These are phyloP conservation scores for Nepenthes mirabilis DNA, from an alignment of 148 eudicot species.

Conservation along the genomic window DNA sequence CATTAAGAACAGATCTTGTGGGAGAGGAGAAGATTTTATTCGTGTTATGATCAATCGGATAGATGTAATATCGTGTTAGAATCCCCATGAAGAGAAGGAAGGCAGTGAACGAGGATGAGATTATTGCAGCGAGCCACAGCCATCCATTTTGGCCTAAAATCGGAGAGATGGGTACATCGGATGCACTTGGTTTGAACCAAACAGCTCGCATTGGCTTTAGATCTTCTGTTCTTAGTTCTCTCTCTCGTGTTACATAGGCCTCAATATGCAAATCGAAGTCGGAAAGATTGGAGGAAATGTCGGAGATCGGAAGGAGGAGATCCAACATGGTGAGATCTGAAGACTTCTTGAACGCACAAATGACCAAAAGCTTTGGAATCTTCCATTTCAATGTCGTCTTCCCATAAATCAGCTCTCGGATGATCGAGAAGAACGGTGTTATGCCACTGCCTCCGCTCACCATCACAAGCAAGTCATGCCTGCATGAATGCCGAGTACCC, in stretches of 20 bases:
- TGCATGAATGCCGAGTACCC: constrained; percentile 11
- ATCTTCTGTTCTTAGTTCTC: constrained; percentile 15
- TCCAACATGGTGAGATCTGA: constrained; percentile 54
- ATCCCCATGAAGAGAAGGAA: constrained; percentile 60
- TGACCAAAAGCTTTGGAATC: constrained; percentile 48
- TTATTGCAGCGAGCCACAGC: constrained; percentile 72
- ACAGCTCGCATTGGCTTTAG: constrained; percentile 17
- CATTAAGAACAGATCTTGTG: constrained; percentile 22
- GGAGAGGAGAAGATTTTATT: constrained; percentile 25
- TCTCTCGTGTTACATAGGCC: constrained; percentile 73
- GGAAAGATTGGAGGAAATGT: constrained; percentile 18
- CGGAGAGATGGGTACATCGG: constrained; percentile 52
- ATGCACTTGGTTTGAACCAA: constrained; percentile 46
- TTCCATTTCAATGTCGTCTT: constrained; percentile 26
- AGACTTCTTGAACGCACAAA: constrained; percentile 50
- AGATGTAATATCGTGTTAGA: constrained; percentile 52
- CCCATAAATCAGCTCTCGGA: constrained; percentile 46
- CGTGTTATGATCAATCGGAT: constrained; percentile 75
- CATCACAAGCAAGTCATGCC: constrained; percentile 75
- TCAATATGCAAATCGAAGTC: constrained; percentile 47
- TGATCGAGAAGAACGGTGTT: constrained; percentile 76
- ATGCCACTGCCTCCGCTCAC: constrained; percentile 95
- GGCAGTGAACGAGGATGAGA: constrained; percentile 52
- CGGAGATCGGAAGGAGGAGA: constrained; percentile 56
- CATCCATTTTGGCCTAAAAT: constrained; percentile 53